These are phyloP conservation scores for Calonectria honghensis DNA, from an alignment of 2,329 filamentous ascomycete genomes.

Conservation along the genomic window DNA sequence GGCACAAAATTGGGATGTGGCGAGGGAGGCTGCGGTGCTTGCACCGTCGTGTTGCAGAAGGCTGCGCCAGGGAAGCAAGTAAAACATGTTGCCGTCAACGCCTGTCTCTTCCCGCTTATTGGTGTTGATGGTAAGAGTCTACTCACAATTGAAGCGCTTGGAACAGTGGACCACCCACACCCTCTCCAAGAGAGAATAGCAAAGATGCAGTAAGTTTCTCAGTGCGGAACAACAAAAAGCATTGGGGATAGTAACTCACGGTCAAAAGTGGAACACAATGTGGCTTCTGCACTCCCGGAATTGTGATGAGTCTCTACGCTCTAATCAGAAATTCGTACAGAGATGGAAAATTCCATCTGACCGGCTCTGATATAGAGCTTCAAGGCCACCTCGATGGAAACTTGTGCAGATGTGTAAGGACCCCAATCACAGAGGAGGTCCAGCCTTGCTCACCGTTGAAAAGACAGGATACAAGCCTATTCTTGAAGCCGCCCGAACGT, in stretches of 20 bases:
- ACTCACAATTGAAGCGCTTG: constrained; percentile 94
- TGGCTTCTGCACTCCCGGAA: constrained; percentile 92
- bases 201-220: constrained; percentile 75
- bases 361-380: constrained; percentile 83
- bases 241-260: constrained; percentile 40
- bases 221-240: neutral
- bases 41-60: constrained; percentile 90
- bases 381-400: constrained; percentile 96
- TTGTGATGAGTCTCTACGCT: constrained; percentile 96
- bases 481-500: constrained; percentile 32
- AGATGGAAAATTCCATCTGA: constrained; percentile 68
- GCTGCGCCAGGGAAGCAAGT: constrained; percentile 90
- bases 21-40: constrained; percentile 93
- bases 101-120: constrained; percentile 90
- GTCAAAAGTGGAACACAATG: constrained; percentile 80
- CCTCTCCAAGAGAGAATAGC: constrained; percentile 90
- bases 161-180: constrained; percentile 86
- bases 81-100: constrained; percentile 94
- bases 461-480: constrained; percentile 41
- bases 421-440: rapidly evolving
- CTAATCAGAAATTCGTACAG: constrained; percentile 79
- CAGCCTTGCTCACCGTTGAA: neutral
- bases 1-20: constrained; percentile 72
- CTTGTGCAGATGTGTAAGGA: constrained; percentile 80
- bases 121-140: constrained; percentile 95